These are phyloP conservation scores for Erodium maritimum DNA, from an alignment of 345 rosid species.

Conservation along the genomic window DNA sequence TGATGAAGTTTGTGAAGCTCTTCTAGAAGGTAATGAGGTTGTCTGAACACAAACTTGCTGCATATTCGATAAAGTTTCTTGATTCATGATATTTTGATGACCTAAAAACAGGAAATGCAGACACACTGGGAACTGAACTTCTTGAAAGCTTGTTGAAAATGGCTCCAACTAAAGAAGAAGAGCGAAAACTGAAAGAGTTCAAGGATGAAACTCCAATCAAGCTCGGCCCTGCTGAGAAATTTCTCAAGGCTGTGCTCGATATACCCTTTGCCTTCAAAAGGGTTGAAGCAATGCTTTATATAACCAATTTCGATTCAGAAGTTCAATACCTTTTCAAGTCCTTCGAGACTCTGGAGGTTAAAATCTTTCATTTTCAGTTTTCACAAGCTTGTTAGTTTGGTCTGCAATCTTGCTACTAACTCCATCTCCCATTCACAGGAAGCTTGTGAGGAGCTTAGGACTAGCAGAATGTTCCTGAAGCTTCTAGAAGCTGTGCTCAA, in stretches of 20 bases:
- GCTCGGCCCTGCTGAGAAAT: slow-evolving; percentile 89
- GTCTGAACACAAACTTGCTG: not conserved
- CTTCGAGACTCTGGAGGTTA: slow-evolving; percentile 71
- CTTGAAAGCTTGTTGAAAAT: slow-evolving; percentile 83
- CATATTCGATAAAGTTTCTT: not conserved
- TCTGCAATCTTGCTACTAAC: not conserved
- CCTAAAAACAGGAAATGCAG: slow-evolving; percentile 57
- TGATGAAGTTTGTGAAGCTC: slow-evolving; percentile 92
- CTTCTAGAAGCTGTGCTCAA: slow-evolving; percentile 89
- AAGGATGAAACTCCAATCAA: slow-evolving; percentile 65
- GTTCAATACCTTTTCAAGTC: slow-evolving; percentile 66
- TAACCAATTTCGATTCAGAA: slow-evolving; percentile 82
- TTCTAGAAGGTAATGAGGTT: slow-evolving; percentile 49
- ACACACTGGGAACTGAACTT: slow-evolving; percentile 80
- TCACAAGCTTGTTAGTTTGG: not conserved
- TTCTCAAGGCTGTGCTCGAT: slow-evolving; percentile 66
- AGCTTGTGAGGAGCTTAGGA: slow-evolving; percentile 68
- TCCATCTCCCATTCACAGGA: slow-evolving; percentile 27
- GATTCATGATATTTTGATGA: not conserved
- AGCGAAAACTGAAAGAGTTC: slow-evolving; percentile 59
- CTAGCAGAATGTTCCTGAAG: slow-evolving; percentile 72
- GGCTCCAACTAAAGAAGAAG: slow-evolving; percentile 94
- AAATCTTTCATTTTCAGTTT: not conserved
- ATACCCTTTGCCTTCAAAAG: slow-evolving; percentile 88
- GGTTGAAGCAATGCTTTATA: slow-evolving; percentile 80